Evolutionary conservation across 2,329 filamentous ascomycete genomes (phyloP), one percentile per base, ranked within the genome.

Genomic region (Pyrenophora teres): DNA sequence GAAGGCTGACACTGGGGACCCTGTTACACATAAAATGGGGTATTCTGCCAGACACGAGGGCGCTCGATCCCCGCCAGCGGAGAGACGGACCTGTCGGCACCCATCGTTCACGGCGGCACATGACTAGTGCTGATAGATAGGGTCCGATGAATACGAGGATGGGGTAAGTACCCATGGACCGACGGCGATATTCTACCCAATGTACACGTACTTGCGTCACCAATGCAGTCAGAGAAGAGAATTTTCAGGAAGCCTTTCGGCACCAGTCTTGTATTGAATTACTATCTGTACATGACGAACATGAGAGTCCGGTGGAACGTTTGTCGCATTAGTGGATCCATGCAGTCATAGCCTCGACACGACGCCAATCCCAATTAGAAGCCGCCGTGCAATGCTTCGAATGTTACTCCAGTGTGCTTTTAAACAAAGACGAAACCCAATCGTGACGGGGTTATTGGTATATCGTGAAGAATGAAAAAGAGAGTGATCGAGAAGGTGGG

Each of bases 381-480:
- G 27, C 44, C 27, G 39, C 45, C 49, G 42, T 47, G 12, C 41
- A 27, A 51, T 51, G 48, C 48, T 51, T 43, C 43, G 10, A 38
- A 38, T 31, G 25, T 32, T 52, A 52, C 49, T 52, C 49, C 49
- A 27, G 33, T 52, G 32, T 38, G n/a, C 35, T 36, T 50, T 35
- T 44, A 39, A 48, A 41, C 44, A 42, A 18, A 41, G 23, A 46
- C 30, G 36, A 41, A 50, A 50, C 41, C 32, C 42, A 39, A 46
- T 50, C 41, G 30, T 46, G 41, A 46, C 21, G 15, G 27, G 15
- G 39, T 48, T 42, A 41, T 40, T 40, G 45, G 38, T 52, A 39
- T 52, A 43, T 41, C 35, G 44, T 39, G 35, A 49, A 40, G 35
- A 44, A 52, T 21, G 25, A 23, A 25, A 50, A 49, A 49, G 30